A percentile compares a stretch with the other conserved stretches of the same genome.
phyloP scores from a whole-genome alignment of 1,284 basidiomycete genomes.

The Puccinia polysora region DNA sequence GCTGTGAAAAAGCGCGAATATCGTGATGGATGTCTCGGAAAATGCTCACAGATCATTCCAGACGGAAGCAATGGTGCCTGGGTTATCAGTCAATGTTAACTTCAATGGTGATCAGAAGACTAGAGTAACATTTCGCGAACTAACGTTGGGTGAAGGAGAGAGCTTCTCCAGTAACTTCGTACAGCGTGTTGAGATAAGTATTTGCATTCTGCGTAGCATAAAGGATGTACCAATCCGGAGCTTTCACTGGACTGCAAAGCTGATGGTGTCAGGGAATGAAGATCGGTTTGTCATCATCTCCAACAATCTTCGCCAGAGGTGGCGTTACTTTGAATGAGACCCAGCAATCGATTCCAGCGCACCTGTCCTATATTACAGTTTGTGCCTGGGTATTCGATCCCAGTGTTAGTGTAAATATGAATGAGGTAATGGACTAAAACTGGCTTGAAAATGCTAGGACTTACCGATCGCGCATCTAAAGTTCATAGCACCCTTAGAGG shows the following conservation, averaged over 20 bases:
- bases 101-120: not conserved
- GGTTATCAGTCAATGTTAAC: not conserved
- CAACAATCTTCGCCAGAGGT: not conserved
- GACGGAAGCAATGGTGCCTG: conserved; percentile 26
- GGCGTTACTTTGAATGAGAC: not conserved
- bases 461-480: conserved; percentile 39
- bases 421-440: not conserved
- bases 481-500: conserved; percentile 24
- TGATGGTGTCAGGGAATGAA: not conserved
- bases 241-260: conserved; percentile 34
- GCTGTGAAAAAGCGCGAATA: not conserved
- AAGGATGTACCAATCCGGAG: conserved; percentile 39
- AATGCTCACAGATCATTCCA: conserved; percentile 38
- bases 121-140: not conserved
- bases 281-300: not conserved
- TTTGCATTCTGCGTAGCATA: conserved; percentile 35
- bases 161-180: conserved; percentile 24
- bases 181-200: conserved; percentile 24
- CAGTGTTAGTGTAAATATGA: not conserved
- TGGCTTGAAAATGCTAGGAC: not conserved
- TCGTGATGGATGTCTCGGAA: too few relatives aligned
- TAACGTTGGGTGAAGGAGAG: conserved; percentile 32
- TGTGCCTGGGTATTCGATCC: conserved; percentile 1
- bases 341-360: not conserved
- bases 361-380: conserved; percentile 38